Evolutionary conservation across 768 basidiomycete genomes (phyloP).

Genomic region (Plicaturopsis crispa): DNA sequence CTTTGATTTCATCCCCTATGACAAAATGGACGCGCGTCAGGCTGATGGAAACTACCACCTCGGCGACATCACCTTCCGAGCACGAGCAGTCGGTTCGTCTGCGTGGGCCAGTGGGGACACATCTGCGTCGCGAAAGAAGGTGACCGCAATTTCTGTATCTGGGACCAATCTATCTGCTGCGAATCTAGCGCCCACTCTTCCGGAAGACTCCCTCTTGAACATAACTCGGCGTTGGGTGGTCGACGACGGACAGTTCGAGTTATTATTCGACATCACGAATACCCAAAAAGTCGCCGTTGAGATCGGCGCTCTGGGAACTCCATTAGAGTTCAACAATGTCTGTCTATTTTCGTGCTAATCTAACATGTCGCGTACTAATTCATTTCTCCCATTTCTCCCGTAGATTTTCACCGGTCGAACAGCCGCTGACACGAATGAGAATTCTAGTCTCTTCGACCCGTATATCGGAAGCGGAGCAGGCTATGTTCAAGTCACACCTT

Average conservation of each 20-base stretch:
- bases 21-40: conserved; percentile 40
- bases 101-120: conserved; percentile 41
- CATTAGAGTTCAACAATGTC: conserved; percentile 52
- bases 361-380: too few species aligned
- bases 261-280: conserved; percentile 46
- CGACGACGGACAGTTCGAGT: conserved; percentile 29
- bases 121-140: conserved; percentile 29
- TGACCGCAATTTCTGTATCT: conserved; percentile 29
- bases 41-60: conserved; percentile 45
- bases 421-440: conserved; percentile 40
- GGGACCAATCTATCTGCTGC: conserved; percentile 42
- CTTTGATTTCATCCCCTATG: conserved; percentile 46
- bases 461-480: conserved; percentile 53
- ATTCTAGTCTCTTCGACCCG: conserved; percentile 50
- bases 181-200: conserved; percentile 40
- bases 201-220: conserved; percentile 33
- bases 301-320: conserved; percentile 45
- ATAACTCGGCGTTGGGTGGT: conserved; percentile 48
- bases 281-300: conserved; percentile 38
- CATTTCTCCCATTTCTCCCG: neutral
- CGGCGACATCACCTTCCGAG: conserved; percentile 48
- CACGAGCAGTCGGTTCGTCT: conserved; percentile 34
- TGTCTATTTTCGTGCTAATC: conserved; percentile 8
- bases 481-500: conserved; percentile 41
- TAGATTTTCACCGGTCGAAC: conserved; percentile 51